Base-by-base conservation (phyloP, 2,329 filamentous ascomycete genomes). In the Monilinia laxa region DNA sequence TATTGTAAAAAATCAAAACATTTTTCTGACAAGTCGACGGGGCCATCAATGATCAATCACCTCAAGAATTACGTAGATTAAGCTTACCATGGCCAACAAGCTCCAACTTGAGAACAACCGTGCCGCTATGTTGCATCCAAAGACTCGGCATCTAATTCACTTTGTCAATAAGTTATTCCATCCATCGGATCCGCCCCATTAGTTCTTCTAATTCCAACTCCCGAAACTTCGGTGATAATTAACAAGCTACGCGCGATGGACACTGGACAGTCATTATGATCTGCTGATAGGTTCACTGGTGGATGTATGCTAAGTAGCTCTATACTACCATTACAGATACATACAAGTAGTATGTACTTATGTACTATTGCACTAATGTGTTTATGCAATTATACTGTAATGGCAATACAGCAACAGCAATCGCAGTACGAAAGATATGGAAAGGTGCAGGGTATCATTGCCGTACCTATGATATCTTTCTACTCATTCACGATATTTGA, bases 391-490 rank as follows among this genome's bases (percentile, higher is more conserved):
- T 18, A 20, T 18, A 20, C 14, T 47, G 10, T 6, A 12, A 51
- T 38, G 42, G 42, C 20, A 38, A 55, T 38, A 55, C 53, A 38
- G n/a, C 18, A 23, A 55, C 53, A 38, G 31, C 53, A 38, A 38
- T 10, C 7, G 38, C 53, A n/a, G 31, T 38, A 55, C 31, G 38
- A 56, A 56, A 31, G 45, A 51, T 14, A 62, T 62, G 58, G 58
- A 38, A 51, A 62, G 58, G 45, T 47, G 58, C 58, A 62, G 58
- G 58, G 58, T 62, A 62, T 31, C 58, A 62, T 62, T 51, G 14
- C 45, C 14, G 45, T 62, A 9, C 31, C 4, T 35, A 62, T 38
- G 16, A 62, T 51, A 62, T 25, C 7, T 20, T 25, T 35, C 47
- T 23, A 31, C 14, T 20, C n/a, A 56, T 56, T 20, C 31, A 35